Conservation (phyloP, 2,329 filamentous ascomycete genomes). For the Colletotrichum chlorophyti region DNA sequence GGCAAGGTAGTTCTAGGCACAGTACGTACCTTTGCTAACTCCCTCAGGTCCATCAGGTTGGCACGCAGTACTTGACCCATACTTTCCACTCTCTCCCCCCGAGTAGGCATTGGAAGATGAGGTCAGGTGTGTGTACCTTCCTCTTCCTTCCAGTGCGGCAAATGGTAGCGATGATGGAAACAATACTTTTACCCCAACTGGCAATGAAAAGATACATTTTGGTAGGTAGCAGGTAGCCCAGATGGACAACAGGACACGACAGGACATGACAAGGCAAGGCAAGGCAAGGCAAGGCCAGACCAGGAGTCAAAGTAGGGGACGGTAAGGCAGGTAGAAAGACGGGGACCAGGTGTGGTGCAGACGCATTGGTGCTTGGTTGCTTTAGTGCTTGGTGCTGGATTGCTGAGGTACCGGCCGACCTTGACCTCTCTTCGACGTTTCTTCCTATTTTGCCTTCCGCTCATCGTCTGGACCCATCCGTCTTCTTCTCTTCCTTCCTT, state of each 20-base stretch:
- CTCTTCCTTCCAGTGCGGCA: neutral
- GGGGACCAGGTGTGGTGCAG: constrained; percentile 5
- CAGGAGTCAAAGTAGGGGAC: neutral
- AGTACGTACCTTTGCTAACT: too few species aligned
- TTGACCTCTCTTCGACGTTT: constrained; percentile 26
- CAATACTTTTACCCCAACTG: neutral
- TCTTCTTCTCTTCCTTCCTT: constrained; percentile 28
- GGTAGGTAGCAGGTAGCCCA: constrained; percentile 3
- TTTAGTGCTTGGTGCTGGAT: constrained; percentile 8
- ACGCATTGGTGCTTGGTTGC: neutral
- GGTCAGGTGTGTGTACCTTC: neutral
- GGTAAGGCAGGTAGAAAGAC: neutral
- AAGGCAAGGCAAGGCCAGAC: neutral
- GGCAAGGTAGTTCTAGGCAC: too few species aligned
- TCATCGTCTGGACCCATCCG: constrained; percentile 25
- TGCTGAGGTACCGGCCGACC: constrained; percentile 3
- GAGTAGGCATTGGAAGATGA: too few species aligned
- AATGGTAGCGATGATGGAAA: constrained; percentile 2
- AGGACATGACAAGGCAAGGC: neutral
- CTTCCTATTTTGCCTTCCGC: constrained; percentile 29
- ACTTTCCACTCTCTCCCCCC: too few species aligned
- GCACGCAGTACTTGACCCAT: constrained; percentile 2
- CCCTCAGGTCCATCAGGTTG: too few species aligned
- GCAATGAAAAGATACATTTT: too few species aligned
- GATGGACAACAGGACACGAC: constrained; percentile 1